Evolutionary conservation across 495 filamentous ascomycete genomes (phyloP).

Genomic region (Sordaria brevicollis): DNA sequence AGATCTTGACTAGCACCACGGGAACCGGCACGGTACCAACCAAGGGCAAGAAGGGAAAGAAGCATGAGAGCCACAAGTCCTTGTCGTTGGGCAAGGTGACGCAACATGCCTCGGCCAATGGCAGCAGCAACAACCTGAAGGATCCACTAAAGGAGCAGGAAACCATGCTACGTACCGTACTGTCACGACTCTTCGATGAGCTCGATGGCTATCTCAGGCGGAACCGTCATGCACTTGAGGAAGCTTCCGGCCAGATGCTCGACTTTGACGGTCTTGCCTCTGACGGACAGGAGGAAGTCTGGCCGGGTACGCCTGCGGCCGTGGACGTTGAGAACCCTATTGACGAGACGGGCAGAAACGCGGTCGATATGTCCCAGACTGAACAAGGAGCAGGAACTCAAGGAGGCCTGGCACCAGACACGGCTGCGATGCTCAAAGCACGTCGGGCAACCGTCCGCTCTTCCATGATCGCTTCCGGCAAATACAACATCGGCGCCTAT

Average conservation of each 20-base stretch:
- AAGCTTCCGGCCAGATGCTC: conserved; percentile 8
- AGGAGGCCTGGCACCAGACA: neutral
- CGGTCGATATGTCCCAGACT: neutral
- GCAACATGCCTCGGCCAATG: neutral
- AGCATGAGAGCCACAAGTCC: neutral
- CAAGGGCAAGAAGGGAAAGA: neutral
- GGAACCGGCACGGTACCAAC: neutral
- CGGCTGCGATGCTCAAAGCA: neutral
- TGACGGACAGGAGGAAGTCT: conserved; percentile 4
- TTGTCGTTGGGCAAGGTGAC: neutral
- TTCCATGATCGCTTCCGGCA: conserved; percentile 4
- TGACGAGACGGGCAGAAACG: neutral
- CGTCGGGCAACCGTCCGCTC: conserved; percentile 15
- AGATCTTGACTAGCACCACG: neutral
- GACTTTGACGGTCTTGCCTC: conserved; percentile 8
- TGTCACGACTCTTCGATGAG: conserved; percentile 6
- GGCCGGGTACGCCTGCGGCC: neutral
- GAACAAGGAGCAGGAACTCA: neutral
- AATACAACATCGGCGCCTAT: conserved; percentile 1
- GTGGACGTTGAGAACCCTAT: neutral
- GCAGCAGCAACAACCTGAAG: neutral
- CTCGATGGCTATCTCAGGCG: conserved; percentile 11
- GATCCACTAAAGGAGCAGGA: conserved; percentile 4
- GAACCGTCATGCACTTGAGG: conserved; percentile 11
- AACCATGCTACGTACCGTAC: conserved; percentile 1